Conservation (phyloP, 208 protist species). For the Leishmania tropica region DNA sequence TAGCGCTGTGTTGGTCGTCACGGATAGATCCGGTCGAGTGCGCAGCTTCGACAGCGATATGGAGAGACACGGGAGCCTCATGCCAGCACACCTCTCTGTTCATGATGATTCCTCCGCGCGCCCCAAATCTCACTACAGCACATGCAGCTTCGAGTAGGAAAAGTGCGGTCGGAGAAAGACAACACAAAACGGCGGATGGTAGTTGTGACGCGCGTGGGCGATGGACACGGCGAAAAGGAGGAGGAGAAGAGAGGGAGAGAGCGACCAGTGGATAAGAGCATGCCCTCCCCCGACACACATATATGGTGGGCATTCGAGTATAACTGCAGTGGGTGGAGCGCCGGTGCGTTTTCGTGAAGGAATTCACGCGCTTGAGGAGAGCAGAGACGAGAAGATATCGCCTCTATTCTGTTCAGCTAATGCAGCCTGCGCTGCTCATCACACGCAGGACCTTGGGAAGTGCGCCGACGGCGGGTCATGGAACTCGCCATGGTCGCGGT, state of each 20-base stretch:
- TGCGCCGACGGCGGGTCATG: background rate
- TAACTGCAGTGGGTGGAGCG: background rate
- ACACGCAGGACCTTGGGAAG: background rate
- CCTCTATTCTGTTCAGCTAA: background rate
- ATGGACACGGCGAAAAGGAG: background rate
- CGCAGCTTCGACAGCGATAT: background rate
- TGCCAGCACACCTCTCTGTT: background rate
- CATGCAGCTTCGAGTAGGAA: background rate
- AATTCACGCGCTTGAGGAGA: background rate
- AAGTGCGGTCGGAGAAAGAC: background rate
- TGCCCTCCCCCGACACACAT: background rate
- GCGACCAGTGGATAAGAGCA: background rate
- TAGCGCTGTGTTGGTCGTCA: background rate
- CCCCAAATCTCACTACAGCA: background rate
- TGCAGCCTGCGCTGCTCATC: background rate
- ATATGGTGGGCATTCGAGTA: background rate
- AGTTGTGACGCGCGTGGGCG: conserved; percentile 17
- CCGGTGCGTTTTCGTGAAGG: background rate
- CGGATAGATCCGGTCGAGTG: background rate
- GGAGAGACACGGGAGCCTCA: background rate
- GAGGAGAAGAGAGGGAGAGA: background rate
- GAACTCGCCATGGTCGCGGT: background rate
- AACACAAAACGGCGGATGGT: background rate
- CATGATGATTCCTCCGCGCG: background rate
- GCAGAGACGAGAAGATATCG: background rate